Evolutionary conservation across 495 filamentous ascomycete genomes (phyloP), one percentile per base, ranked within the genome.

Genomic region (Articulospora tetracladia): DNA sequence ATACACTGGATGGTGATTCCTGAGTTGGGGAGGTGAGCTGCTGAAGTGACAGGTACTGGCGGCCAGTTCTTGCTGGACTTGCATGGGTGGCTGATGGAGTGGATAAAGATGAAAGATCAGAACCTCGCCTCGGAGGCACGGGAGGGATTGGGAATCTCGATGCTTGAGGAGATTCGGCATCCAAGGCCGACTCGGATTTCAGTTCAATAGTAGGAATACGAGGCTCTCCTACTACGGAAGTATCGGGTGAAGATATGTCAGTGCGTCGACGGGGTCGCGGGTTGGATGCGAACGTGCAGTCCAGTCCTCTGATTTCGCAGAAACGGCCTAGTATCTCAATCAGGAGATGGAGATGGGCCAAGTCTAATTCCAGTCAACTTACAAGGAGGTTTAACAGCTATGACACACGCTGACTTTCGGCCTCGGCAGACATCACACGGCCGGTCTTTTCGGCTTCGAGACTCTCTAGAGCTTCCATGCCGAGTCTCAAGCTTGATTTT

Each of bases 361-460:
- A 32, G 15, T 6, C 1, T 10, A 34, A 30, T 10, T 11, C 3
- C 1, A 39, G n/a, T 44, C 22, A 47, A 15, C 51, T 7, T 63
- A 66, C 66, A 65, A 23, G 63, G 66, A 22, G 63, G 60, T 22
- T 53, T 53, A 24, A 57, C 34, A 32, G 64, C 58, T 46, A 68
- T 63, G 7, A 68, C 52, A 28, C 66, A 68, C 6, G 63, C 66
- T 10, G 66, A 63, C 53, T 68, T 68, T 36, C 66, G 51, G 22
- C 36, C 25, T 1, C 59, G 62, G 53, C 66, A 68, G 3, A 61
- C 48, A 58, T 68, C 66, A 44, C 66, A 68, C n/a, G 63, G 63
- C 26, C 59, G 63, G 28, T 68, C 54, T 32, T 64, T 65, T 24
- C 66, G 30, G 52, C 63, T 66, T 15, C 66, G 44, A 19, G 57